Evolutionary conservation across 2,329 filamentous ascomycete species (phyloP).

Genomic region (Chrysoporthe cubensis): DNA sequence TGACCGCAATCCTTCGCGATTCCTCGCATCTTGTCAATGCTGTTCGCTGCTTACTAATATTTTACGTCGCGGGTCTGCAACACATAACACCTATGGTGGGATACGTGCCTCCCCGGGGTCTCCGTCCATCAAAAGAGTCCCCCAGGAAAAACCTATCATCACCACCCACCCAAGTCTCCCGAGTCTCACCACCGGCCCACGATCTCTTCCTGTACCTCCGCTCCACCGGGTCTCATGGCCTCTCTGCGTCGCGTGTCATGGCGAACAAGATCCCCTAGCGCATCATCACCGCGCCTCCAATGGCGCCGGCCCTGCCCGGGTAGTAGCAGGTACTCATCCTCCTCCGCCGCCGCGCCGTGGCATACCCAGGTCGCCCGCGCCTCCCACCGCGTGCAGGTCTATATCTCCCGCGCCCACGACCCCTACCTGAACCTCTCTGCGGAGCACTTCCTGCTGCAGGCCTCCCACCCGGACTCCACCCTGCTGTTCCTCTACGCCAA

Average conservation of each 20-base stretch:
- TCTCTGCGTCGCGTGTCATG: not conserved
- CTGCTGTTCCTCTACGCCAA: conserved; percentile 90
- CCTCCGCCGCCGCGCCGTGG: conserved; percentile 14
- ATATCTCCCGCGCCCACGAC: conserved; percentile 69
- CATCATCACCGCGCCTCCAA: not conserved
- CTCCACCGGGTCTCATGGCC: conserved; percentile 8
- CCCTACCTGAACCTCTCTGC: conserved; percentile 92
- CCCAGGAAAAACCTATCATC: not conserved
- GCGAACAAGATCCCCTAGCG: not conserved
- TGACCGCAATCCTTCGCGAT: too few species aligned
- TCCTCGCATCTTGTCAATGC: too few species aligned
- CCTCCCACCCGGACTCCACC: conserved; percentile 70
- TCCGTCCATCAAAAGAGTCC: not conserved
- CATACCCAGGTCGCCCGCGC: conserved; percentile 40
- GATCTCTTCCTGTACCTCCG: not conserved
- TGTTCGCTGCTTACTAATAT: not conserved
- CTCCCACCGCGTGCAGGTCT: conserved; percentile 65
- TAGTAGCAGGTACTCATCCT: not conserved
- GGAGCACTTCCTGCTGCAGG: conserved; percentile 85
- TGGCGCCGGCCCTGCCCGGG: not conserved
- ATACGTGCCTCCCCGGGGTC: not conserved
- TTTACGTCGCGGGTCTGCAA: not conserved
- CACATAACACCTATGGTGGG: not conserved
- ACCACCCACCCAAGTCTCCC: not conserved
- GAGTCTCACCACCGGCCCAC: not conserved